Percentiles rank a stretch among this genome's conserved stretches.
Conservation (phyloP, 345 rosid genomes). For the Lepidium aucheri region DNA sequence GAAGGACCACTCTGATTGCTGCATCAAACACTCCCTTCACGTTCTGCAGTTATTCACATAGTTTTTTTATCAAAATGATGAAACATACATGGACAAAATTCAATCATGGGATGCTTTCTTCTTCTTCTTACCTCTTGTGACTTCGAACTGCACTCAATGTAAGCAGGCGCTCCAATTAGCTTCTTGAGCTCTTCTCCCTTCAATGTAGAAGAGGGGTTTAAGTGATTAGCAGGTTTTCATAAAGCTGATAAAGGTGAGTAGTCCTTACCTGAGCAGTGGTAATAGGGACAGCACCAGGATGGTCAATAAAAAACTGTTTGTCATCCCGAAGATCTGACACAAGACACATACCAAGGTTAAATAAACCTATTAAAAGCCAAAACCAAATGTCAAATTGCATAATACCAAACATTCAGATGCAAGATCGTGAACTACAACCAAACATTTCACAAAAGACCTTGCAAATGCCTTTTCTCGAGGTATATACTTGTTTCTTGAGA, state of each 20-base stretch:
- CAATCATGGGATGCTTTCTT: neutral
- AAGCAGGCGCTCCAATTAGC: constrained; percentile 71
- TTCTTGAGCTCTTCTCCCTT: constrained; percentile 92
- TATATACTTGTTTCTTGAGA: neutral
- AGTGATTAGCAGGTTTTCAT: neutral
- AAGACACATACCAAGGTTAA: constrained; percentile 5
- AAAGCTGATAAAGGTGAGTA: neutral
- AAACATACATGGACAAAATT: neutral
- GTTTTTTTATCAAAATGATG: neutral
- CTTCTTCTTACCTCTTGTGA: constrained; percentile 63
- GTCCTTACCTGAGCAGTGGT: constrained; percentile 51
- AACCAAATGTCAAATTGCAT: neutral
- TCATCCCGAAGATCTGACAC: constrained; percentile 86
- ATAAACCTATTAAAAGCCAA: neutral
- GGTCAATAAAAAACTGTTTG: constrained; percentile 71
- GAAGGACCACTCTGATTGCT: constrained; percentile 88
- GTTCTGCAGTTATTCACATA: constrained; percentile 44
- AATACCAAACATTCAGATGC: neutral
- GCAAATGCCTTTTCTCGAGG: neutral
- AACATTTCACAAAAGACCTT: neutral
- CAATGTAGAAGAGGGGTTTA: neutral
- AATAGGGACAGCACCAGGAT: constrained; percentile 91
- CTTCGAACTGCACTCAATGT: constrained; percentile 88
- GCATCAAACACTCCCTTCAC: constrained; percentile 91
- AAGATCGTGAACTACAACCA: neutral